Evolutionary conservation across 306 rosid species (phyloP).

Genomic region (Gillenia trifoliata): DNA sequence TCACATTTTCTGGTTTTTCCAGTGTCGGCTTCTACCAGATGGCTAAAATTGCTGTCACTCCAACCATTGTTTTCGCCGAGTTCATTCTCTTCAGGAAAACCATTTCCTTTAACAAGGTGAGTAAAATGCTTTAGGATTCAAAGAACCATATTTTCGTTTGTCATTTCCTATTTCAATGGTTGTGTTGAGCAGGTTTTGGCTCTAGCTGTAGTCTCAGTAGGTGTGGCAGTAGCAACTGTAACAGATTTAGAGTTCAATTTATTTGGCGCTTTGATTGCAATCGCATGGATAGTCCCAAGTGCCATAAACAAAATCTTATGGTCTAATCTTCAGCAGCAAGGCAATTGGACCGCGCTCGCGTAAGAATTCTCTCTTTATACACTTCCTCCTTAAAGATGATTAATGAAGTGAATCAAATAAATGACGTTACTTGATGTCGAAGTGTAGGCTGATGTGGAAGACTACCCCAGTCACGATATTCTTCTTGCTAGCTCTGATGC

Average conservation of each 20-base stretch:
- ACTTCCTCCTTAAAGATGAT: neutral
- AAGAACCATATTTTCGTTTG: neutral
- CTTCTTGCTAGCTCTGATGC: conserved; percentile 84
- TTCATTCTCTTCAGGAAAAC: conserved; percentile 64
- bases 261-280: conserved; percentile 65
- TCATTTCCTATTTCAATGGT: neutral
- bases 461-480: conserved; percentile 77
- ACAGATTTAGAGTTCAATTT: conserved; percentile 87
- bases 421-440: no score
- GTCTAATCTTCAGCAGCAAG: conserved; percentile 83
- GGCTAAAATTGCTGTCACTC: conserved; percentile 98
- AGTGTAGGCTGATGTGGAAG: conserved; percentile 86
- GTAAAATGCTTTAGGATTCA: neutral
- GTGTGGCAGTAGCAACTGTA: conserved; percentile 87
- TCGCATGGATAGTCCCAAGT: conserved; percentile 82
- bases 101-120: conserved; percentile 60
- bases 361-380: conserved; percentile 24
- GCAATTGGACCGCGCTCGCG: conserved; percentile 93
- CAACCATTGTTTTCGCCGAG: conserved; percentile 84
- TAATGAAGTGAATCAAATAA: neutral
- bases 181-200: conserved; percentile 63
- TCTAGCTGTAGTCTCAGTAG: conserved; percentile 57
- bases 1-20: conserved; percentile 31
- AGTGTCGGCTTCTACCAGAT: conserved; percentile 97
- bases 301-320: conserved; percentile 81